Evolutionary conservation across 208 protist genomes (phyloP).

Genomic region (Trypanosoma mega): DNA sequence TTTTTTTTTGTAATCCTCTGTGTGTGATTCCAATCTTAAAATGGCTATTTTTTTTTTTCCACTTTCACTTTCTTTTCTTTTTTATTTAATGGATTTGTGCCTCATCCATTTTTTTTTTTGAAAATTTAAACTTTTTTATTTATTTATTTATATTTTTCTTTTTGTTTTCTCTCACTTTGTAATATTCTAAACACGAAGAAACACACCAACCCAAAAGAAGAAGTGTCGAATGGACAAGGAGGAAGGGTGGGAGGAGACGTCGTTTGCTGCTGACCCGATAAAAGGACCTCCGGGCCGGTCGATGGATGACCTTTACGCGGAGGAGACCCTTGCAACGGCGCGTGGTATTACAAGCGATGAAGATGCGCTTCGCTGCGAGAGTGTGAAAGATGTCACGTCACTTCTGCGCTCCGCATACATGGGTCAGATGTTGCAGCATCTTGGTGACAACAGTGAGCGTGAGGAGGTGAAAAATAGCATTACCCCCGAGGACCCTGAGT

Average conservation of each 20-base stretch:
- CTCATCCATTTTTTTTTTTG: conserved; percentile 9
- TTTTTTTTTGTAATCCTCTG: background rate
- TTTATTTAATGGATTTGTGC: background rate
- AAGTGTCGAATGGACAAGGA: conserved; percentile 32
- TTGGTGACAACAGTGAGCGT: conserved; percentile 74
- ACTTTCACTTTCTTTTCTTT: conserved; percentile 11
- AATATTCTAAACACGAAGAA: conserved; percentile 12
- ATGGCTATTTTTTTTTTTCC: conserved; percentile 9
- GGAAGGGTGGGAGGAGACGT: conserved; percentile 60
- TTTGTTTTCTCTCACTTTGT: conserved; percentile 5
- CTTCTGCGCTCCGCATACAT: conserved; percentile 78
- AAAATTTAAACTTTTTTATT: background rate
- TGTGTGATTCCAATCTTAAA: background rate
- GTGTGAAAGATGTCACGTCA: conserved; percentile 78
- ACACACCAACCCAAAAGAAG: background rate
- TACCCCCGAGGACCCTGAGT: conserved; percentile 79
- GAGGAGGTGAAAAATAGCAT: conserved; percentile 77
- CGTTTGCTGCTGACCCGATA: background rate
- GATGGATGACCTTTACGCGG: conserved; percentile 30
- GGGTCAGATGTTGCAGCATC: conserved; percentile 62
- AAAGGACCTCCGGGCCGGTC: background rate
- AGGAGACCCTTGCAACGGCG: conserved; percentile 28
- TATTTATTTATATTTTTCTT: conserved; percentile 7
- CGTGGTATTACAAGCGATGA: conserved; percentile 52
- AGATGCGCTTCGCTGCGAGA: conserved; percentile 77